Base-by-base conservation (phyloP, 805 yeast species). In the Cyberlindnera maclurae region DNA sequence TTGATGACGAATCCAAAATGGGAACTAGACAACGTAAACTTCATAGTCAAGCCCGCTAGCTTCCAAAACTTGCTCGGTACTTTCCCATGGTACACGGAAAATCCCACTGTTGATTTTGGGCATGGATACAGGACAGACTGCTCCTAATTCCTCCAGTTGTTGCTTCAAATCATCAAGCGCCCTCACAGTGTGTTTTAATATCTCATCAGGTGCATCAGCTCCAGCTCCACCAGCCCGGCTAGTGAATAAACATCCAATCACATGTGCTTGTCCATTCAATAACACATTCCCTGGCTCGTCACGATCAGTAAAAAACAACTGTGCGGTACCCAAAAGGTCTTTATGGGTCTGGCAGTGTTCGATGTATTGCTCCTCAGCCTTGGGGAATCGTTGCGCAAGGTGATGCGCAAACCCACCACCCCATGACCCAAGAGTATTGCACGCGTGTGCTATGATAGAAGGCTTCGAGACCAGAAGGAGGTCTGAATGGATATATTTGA, bases 31-130 rank as follows among this genome's bases (percentile, higher is more conserved):
- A n/a, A 63, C 70, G 48, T 70, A 78, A 10, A 79, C 82, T 26
- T 61, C 63, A 39, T 68, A 67, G 5, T 59, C 46, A 20, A 68
- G 42, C 8, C 49, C 56, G 4, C 57, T 41, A 16, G 62, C 50
- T 13, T 59, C 40, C 41, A 86, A 52, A 0, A 72, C 72, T 12
- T 42, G 49, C 52, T 77, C 90, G 0, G 95, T 84, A 10, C 68
- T 46, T 12, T 65, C 69, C 95, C 95, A 85, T 0, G 94, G 93
- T 7, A 83, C 88, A 1, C 71, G 71, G 57, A 85, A 86, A 3
- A 86, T 73, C 0, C 95, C 95, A 24, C 90, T 73, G 50, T 86
- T 86, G 47, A 86, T 85, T 56, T 71, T 70, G 16, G 95, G 95
- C 82, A 86, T 74, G 45, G 69, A 68, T 3, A 84, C 52, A 7